Percentiles rank a stretch among this genome's conserved stretches.
phyloP scores from a whole-genome alignment of 108 stramenopile species.

The Seminavis robusta region DNA sequence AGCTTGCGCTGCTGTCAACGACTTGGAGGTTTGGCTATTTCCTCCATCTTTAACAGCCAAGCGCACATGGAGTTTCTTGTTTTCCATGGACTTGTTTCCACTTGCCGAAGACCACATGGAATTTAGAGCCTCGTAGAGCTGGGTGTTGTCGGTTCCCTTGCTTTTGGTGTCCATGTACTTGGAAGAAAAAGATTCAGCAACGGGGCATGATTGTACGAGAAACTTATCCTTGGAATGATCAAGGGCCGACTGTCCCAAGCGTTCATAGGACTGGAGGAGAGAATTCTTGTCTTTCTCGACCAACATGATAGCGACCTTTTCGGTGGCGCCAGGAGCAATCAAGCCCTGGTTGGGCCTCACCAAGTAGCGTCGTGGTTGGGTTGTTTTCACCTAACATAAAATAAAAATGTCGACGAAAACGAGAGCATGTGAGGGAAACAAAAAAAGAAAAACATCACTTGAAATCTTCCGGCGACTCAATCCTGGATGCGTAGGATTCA shows the following conservation, averaged over 20 bases:
- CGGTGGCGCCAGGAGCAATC: constrained; percentile 68
- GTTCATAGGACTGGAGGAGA: constrained; percentile 77
- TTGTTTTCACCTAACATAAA: constrained; percentile 80
- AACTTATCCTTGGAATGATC: constrained; percentile 93
- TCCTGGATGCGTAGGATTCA: neutral
- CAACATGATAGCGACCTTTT: constrained; percentile 76
- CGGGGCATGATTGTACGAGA: constrained; percentile 75
- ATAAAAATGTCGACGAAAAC: neutral
- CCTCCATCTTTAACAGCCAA: constrained; percentile 46
- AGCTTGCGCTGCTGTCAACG: neutral
- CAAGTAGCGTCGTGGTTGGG: constrained; percentile 87
- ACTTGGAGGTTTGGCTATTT: neutral
- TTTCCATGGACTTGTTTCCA: constrained; percentile 35
- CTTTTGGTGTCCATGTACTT: constrained; percentile 20
- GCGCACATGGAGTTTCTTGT: constrained; percentile 84
- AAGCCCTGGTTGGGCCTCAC: constrained; percentile 92
- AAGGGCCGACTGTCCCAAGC: constrained; percentile 86
- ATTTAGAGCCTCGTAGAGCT: constrained; percentile 72
- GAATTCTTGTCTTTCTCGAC: constrained; percentile 87
- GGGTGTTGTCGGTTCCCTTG: constrained; percentile 32
- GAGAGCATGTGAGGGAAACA: neutral
- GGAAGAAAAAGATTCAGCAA: constrained; percentile 46
- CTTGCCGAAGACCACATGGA: constrained; percentile 78
- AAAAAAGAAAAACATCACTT: neutral
- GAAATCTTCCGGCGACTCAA: neutral